Base-by-base conservation (phyloP, 1,139 yeast genomes). In the Lodderomyces margitis region DNA sequence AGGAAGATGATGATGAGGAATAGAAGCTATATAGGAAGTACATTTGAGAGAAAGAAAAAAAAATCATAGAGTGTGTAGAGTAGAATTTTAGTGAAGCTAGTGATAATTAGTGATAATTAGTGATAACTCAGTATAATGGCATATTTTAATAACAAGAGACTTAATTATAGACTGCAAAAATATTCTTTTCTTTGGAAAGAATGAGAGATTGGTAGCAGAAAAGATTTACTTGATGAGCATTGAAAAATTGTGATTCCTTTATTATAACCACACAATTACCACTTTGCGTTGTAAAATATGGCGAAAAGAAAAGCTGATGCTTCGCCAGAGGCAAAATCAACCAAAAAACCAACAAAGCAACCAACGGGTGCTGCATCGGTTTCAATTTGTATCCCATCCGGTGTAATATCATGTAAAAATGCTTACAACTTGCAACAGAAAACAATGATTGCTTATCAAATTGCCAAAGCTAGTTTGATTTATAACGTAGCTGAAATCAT, bases 401-500 rank as follows among this genome's bases (percentile, higher is more conserved):
- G 81, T 1, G 70, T 78, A 4, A 73, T 84, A 15, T 64, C 75
- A 2, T 47, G 50, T 5, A 56, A 76, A 15, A 77, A 79, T 58
- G 85, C 92, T 39, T 64, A 64, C 41, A 83, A 82, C 51, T 64
- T 86, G 41, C 83, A 83, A 48, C 96, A 88, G 59, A 80, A 79
- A 10, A 87, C 95, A 0, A 69, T 76, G 45, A 71, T 81, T 2
- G 81, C 86, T 1, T 85, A 88, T 54, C 95, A 88, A 61, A 72
- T 89, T 21, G 94, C 95, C 14, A 78, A 83, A 52, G 80, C 83
- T 2, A 85, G 89, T 5, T 77, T 86, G 24, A 68, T 79, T 12
- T 88, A 75, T 58, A 74, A 79, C 42, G 87, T 86, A 2, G 77
- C 78, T 2, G 97, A 89, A 56, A 73, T 89, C 34, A 79, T 89